A percentile compares a stretch with the other conserved stretches of the same genome.
These are phyloP conservation scores for Sporothrix euskadiensis DNA, from an alignment of 2,329 filamentous ascomycete genomes.

Conservation along the genomic window DNA sequence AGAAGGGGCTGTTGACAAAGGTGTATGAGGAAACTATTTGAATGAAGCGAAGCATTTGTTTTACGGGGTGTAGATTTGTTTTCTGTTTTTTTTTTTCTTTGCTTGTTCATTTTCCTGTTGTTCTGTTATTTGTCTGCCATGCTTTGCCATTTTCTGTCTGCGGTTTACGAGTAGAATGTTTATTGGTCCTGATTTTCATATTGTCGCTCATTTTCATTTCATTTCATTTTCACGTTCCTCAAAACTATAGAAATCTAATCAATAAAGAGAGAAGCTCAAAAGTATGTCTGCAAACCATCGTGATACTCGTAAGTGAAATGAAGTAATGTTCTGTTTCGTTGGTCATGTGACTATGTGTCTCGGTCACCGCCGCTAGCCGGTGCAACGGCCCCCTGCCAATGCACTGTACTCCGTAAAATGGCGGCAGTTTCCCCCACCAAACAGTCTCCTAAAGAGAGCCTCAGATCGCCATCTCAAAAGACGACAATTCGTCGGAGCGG, in stretches of 20 bases:
- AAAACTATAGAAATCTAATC: slow-evolving; percentile 16
- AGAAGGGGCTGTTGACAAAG: not conserved
- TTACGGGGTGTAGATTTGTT: not conserved
- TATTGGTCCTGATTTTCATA: slow-evolving; percentile 5
- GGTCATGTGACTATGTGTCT: slow-evolving; percentile 1
- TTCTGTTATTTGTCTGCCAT: not conserved
- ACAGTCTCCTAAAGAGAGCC: not conserved
- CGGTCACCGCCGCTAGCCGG: slow-evolving; percentile 4
- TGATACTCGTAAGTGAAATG: not conserved
- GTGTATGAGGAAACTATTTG: not conserved
- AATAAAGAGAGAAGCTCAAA: slow-evolving; percentile 20
- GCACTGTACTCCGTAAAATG: not conserved
- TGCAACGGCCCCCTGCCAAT: not conserved
- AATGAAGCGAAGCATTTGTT: not conserved
- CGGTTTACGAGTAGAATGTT: slow-evolving; percentile 4
- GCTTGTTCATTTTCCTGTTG: not conserved
- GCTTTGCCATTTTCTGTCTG: slow-evolving; percentile 5
- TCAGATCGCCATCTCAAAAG: not conserved
- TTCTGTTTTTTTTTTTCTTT: not conserved
- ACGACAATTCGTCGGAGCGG: slow-evolving; percentile 1
- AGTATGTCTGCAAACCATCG: not conserved
- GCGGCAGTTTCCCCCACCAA: not conserved
- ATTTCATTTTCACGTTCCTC: not conserved
- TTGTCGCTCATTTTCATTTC: not conserved
- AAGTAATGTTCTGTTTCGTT: not conserved